Percentiles rank a stretch among this genome's conserved stretches.
phyloP scores from a whole-genome alignment of 805 yeast species.

The Priceomyces carsonii region DNA sequence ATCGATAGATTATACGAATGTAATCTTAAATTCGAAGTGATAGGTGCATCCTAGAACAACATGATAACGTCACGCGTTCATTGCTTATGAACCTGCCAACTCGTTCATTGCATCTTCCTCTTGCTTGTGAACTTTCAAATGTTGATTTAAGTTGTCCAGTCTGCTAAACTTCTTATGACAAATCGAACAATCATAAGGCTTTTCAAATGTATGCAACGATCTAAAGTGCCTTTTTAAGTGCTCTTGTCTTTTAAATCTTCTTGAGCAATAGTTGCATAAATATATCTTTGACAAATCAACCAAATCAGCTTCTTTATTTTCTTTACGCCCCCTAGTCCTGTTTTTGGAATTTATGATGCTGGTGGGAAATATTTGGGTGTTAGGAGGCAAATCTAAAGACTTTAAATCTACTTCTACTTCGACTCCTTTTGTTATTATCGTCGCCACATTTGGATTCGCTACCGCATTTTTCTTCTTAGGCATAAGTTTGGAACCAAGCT shows the following conservation, averaged over 20 bases:
- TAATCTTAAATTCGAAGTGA: no score
- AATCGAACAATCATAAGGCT: slow-evolving; percentile 63
- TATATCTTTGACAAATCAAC: slow-evolving; percentile 53
- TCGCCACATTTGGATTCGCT: slow-evolving; percentile 5
- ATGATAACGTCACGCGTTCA: no score
- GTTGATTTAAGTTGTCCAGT: slow-evolving; percentile 59
- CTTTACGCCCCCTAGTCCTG: slow-evolving; percentile 64
- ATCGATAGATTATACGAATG: no score
- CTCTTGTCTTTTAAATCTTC: slow-evolving; percentile 73
- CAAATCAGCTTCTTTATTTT: slow-evolving; percentile 56
- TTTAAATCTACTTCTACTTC: slow-evolving; percentile 43
- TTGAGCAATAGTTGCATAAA: slow-evolving; percentile 62
- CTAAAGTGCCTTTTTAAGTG: slow-evolving; percentile 75
- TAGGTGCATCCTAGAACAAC: no score
- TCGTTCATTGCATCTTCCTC: slow-evolving; percentile 19
- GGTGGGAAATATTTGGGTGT: slow-evolving; percentile 37
- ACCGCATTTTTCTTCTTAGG: slow-evolving; percentile 25
- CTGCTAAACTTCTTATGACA: slow-evolving; percentile 63
- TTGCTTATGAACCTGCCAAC: no score
- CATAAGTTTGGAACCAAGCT: slow-evolving; percentile 39
- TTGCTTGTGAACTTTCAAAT: slow-evolving; percentile 56
- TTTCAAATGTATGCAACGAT: slow-evolving; percentile 70
- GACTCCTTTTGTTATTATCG: slow-evolving; percentile 25
- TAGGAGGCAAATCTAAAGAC: slow-evolving; percentile 40
- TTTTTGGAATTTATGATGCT: slow-evolving; percentile 30